Percentiles rank a stretch among this genome's conserved stretches.
Conservation (phyloP, 2,329 filamentous ascomycete genomes). For the Zymoseptoria crescenta region DNA sequence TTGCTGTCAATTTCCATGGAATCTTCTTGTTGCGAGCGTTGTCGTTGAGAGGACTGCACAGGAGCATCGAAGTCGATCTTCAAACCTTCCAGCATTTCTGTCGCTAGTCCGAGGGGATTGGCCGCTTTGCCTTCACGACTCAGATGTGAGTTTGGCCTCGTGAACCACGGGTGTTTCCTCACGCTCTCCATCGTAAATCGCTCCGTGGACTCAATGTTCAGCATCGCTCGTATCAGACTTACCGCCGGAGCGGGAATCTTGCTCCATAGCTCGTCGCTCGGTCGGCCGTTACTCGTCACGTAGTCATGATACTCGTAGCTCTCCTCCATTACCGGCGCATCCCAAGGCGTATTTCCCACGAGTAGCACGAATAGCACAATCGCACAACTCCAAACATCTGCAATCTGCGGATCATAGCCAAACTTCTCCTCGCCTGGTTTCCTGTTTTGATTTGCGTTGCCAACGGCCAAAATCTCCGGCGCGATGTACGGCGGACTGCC, state of each 20-base stretch:
- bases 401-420: conserved; percentile 69
- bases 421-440: conserved; percentile 41
- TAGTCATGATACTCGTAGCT: conserved; percentile 94
- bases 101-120: conserved; percentile 80
- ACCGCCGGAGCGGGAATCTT: conserved; percentile 65
- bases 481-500: conserved; percentile 96
- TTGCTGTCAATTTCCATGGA: conserved; percentile 63
- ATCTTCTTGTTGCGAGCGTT: conserved; percentile 23
- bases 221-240: conserved; percentile 86
- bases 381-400: conserved; percentile 95
- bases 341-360: conserved; percentile 96
- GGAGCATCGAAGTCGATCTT: conserved; percentile 76
- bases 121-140: conserved; percentile 63
- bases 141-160: conserved; percentile 69
- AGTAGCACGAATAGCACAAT: conserved; percentile 95
- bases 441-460: conserved; percentile 38
- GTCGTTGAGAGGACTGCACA: conserved; percentile 46
- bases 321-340: conserved; percentile 66
- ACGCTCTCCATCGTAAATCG: conserved; percentile 84
- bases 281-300: conserved; percentile 63
- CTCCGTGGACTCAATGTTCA: conserved; percentile 65
- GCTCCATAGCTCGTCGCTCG: conserved; percentile 78
- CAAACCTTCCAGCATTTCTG: conserved; percentile 85
- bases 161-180: conserved; percentile 91
- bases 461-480: conserved; percentile 66